Evolutionary conservation across 306 rosid genomes (phyloP), one percentile per base, ranked within the genome.

Genomic region (Corylus heterophylla): DNA sequence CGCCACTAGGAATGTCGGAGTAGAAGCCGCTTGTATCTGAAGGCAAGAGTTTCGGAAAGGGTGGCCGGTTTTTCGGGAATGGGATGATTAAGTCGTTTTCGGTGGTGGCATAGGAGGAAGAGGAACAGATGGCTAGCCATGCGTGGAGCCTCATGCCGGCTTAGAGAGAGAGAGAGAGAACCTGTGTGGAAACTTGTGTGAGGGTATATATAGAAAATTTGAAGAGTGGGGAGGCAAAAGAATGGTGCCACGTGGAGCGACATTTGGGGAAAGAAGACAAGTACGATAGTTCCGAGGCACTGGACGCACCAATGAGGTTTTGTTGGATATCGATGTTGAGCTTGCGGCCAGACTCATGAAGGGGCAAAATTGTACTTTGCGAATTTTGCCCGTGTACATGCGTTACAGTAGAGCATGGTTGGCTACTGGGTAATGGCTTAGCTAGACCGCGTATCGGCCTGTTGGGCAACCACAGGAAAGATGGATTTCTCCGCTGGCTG

Each of bases 41-140:
- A 7, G 79, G 55, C 48, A 73, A 71, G 29, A 12, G 78, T 4
- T 83, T 51, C 1, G 14, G 79, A 31, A 79, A 14, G 12, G 63
- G 74, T 8, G 77, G 1, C 1, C 45, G 61, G 6, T 51, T 59
- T 35, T 84, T 76, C 14, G 72, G 70, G 18, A 72, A 76, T 11
- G 87, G 51, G 49, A 73, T 55, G 61, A 78, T 76, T 25, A 89
- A 82, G 20, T 76, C 71, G 17, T 68, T 51, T 9, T 61, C 69
- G 5, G 85, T 17, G 72, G 81, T 76, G 76, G 86, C 67, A 74
- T 76, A 56, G 63, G 29, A 39, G 74, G 79, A 9, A 45, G 84
- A 37, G 76, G 92, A 66, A 71, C 86, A 64, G 73, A 86, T 76
- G 6, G 83, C 37, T 35, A 88, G 70, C 88, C 88, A 86, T 8